Evolutionary conservation across 2,329 filamentous ascomycete species (phyloP).

Genomic region (Fusarium torulosum): DNA sequence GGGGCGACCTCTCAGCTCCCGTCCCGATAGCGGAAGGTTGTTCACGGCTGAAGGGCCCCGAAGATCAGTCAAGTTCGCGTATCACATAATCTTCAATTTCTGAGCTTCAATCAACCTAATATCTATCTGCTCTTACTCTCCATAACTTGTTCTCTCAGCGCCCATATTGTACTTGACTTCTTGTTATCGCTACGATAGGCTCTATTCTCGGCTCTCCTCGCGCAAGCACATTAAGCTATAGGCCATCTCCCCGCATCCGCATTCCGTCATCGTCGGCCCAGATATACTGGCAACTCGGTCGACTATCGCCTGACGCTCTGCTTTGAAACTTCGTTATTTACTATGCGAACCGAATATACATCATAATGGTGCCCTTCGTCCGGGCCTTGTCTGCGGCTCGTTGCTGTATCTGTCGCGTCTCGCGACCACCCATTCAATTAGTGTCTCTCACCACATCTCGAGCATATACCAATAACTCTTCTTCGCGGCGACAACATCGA

Average conservation of each 20-base stretch:
- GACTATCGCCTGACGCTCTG: conserved; percentile 37
- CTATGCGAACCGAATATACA: conserved; percentile 42
- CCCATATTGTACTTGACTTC: neutral
- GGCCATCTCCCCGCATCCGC: conserved; percentile 45
- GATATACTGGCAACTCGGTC: conserved; percentile 35
- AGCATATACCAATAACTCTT: conserved; percentile 2
- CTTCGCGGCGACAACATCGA: conserved; percentile 41
- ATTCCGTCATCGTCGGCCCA: conserved; percentile 44
- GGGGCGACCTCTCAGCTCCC: neutral
- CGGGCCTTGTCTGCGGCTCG: conserved; percentile 41
- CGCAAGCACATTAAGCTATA: conserved; percentile 37
- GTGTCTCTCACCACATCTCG: conserved; percentile 9
- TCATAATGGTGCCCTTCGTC: conserved; percentile 44
- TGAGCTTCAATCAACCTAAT: neutral
- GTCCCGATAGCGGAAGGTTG: conserved; percentile 39
- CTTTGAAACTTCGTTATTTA: conserved; percentile 17
- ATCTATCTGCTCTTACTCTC: neutral
- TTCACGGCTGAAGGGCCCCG: conserved; percentile 18
- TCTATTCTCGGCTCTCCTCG: conserved; percentile 22
- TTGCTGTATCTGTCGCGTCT: conserved; percentile 27
- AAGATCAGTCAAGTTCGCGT: conserved; percentile 9
- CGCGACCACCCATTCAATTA: conserved; percentile 18
- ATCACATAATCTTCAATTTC: conserved; percentile 11
- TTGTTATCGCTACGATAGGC: conserved; percentile 27
- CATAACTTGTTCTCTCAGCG: neutral